Evolutionary conservation across 768 basidiomycete species (phyloP), one percentile per base, ranked within the genome.

Genomic region (Fomitopsis pulvina): DNA sequence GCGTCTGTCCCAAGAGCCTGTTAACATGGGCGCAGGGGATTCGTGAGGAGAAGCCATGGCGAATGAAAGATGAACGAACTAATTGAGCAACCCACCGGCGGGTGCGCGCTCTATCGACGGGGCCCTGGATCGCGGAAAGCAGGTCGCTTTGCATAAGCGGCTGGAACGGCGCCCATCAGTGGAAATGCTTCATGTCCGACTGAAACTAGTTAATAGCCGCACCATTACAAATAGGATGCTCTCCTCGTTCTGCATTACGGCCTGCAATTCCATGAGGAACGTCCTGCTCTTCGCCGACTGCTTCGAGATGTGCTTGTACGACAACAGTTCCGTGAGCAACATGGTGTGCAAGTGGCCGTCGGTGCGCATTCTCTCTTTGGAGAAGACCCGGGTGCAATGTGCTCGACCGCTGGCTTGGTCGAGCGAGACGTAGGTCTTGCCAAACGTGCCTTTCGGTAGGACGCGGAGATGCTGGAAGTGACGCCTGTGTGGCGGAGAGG

Each of bases 1-100:
- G 62, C 60, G 51, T 62, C 57, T 21, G 63, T 57, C 18, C 63
- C 63, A 18, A 63, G 46, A 11, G 62, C 62, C 63, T 65, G 39
- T n/a, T 11, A 16, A 10, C 16, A 42, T 27, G 22, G 45, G 41
- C 32, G 34, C 5, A 5, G 14, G 18, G 14, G 34, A 18, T 16
- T 16, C 18, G 25, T 39, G 10, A 27, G 16, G 14, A 26, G 6
- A 22, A 3, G 45, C 5, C 26, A 21, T 9, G 6, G 14, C 34
- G 39, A 27, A 45, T 32, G 38, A 40, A 24, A 40, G 48, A 21
- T 27, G 27, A 16, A 52, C 52, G 48, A 10, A 60, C 63, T 34
- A 61, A 27, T 45, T 65, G 63, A 3, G 63, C 63, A 14, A 65
- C 39, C 63, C 63, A 65, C 26, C 59, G 53, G 24, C 52, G 56